These are phyloP conservation scores for Casaregolazyma suthepensis DNA, from an alignment of 1,139 yeast species.

Conservation along the genomic window DNA sequence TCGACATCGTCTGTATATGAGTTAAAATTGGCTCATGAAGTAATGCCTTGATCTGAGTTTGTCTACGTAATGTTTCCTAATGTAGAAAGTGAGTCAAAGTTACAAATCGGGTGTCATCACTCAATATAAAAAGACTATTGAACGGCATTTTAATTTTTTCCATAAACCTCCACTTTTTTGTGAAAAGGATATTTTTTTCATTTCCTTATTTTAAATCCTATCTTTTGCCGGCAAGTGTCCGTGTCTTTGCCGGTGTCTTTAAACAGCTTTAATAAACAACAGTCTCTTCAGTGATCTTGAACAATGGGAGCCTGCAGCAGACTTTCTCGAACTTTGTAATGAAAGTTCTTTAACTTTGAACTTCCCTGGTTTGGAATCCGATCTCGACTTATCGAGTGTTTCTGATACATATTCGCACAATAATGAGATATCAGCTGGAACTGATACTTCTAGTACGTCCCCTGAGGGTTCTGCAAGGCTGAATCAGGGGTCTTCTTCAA, in stretches of 20 bases:
- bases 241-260: background rate
- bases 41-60: background rate
- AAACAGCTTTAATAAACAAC: background rate
- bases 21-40: background rate
- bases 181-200: background rate
- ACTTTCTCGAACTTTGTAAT: background rate
- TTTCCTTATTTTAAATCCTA: background rate
- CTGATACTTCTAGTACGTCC: background rate
- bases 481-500: background rate
- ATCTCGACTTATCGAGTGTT: background rate
- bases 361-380: background rate
- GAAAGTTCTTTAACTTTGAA: background rate
- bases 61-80: background rate
- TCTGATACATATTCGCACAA: background rate
- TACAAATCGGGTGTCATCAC: background rate
- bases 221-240: background rate
- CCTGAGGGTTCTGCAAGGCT: background rate
- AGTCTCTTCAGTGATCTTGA: background rate
- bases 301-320: background rate
- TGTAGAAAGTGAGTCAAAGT: slow-evolving; percentile 1
- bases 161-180: background rate
- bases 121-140: background rate
- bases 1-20: slow-evolving; percentile 8
- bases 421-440: background rate
- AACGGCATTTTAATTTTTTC: background rate